phyloP scores from a whole-genome alignment of 164 flowering plant genomes.

The Aristolochia californica region DNA sequence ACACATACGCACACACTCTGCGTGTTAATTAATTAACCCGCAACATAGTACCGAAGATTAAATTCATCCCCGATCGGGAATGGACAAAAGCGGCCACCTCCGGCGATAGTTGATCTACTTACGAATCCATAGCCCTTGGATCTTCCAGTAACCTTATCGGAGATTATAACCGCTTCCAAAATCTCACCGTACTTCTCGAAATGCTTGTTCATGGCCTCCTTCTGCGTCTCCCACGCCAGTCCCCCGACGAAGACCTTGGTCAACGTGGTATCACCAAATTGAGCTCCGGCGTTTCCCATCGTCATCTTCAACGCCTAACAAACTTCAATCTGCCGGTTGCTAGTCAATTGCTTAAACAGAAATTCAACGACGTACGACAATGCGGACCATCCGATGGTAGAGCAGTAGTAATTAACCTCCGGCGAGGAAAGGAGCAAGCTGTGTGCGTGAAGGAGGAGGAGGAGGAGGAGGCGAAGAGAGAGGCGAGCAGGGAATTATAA shows the following conservation, averaged over 20 bases:
- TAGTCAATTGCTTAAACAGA: no score
- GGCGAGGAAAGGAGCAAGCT: not conserved
- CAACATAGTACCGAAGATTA: no score
- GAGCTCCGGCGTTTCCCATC: slow-evolving; percentile 25
- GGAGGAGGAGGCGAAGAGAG: no score
- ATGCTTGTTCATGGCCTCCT: slow-evolving; percentile 62
- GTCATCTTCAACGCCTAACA: no score
- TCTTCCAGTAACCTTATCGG: slow-evolving; percentile 77
- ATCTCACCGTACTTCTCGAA: slow-evolving; percentile 86
- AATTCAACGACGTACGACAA: no score
- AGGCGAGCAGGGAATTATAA: slow-evolving; percentile 4
- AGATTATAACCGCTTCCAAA: slow-evolving; percentile 88
- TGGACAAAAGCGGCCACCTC: no score
- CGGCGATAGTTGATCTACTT: slow-evolving; percentile 16
- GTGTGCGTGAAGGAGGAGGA: slow-evolving; percentile 1
- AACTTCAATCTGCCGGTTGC: no score
- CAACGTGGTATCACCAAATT: slow-evolving; percentile 72
- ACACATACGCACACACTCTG: no score
- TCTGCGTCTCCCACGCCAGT: slow-evolving; percentile 93
- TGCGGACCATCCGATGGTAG: not conserved
- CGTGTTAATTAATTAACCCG: no score
- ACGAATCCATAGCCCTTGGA: slow-evolving; percentile 99
- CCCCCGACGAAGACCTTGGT: slow-evolving; percentile 96
- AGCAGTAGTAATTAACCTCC: not conserved
- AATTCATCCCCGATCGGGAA: no score